Percentiles rank a stretch among this genome's conserved stretches.
These are phyloP conservation scores for Apostasia shenzhenica DNA, from an alignment of 106 monocot species.

Conservation along the genomic window DNA sequence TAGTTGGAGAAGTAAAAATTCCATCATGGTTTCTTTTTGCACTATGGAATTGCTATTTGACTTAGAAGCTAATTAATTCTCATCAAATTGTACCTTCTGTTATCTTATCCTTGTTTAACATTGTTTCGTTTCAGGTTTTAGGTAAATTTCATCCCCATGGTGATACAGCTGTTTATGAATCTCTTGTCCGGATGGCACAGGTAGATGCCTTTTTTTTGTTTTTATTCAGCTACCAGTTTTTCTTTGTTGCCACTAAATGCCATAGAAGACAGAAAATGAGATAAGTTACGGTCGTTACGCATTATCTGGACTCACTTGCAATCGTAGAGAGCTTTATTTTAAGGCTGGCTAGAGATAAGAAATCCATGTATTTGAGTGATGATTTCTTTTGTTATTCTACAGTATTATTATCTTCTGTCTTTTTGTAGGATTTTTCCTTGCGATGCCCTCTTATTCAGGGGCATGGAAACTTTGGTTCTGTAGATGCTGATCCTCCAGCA, in stretches of 20 bases:
- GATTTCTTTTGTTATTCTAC: background rate
- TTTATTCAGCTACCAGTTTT: too few relatives aligned
- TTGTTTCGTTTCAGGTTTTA: constrained; percentile 54
- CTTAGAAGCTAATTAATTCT: background rate
- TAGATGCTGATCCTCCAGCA: constrained; percentile 98
- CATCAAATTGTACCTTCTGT: background rate
- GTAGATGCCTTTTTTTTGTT: constrained; percentile 24
- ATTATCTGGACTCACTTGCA: too few relatives aligned
- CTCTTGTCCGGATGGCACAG: constrained; percentile 99
- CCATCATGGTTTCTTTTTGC: background rate
- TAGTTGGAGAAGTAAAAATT: constrained; percentile 86
- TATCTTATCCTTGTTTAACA: background rate
- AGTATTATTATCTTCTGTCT: background rate
- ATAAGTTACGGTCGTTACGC: too few relatives aligned
- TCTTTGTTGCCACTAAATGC: too few relatives aligned
- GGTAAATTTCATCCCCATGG: constrained; percentile 99
- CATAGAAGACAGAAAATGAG: too few relatives aligned
- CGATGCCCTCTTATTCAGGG: constrained; percentile 81
- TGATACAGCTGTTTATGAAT: constrained; percentile 91
- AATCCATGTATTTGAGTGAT: too few relatives aligned
- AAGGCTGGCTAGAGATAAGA: too few relatives aligned
- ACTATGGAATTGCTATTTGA: background rate
- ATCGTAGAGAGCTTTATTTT: too few relatives aligned
- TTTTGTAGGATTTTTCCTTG: constrained; percentile 84
- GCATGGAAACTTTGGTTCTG: constrained; percentile 97